Conservation (phyloP, 2,329 filamentous ascomycete genomes). For the Fusarium redolens region DNA sequence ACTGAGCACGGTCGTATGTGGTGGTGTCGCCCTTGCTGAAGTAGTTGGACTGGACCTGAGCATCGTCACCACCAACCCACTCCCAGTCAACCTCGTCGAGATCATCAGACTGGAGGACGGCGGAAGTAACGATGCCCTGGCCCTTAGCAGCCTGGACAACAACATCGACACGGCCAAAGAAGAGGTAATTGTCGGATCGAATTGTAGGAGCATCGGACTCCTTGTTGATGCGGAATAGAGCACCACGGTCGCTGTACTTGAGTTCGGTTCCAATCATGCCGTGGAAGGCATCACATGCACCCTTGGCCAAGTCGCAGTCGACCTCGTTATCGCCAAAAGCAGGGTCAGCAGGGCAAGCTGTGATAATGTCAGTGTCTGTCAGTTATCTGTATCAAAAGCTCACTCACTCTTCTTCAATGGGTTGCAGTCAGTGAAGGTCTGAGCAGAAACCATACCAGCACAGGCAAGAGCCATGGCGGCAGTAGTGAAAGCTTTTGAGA, state of each 20-base stretch:
- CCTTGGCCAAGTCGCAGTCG: slow-evolving; percentile 81
- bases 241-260: slow-evolving; percentile 61
- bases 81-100: slow-evolving; percentile 95
- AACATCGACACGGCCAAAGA: slow-evolving; percentile 91
- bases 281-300: slow-evolving; percentile 68
- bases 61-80: slow-evolving; percentile 82
- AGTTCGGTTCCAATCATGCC: slow-evolving; percentile 60
- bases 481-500: slow-evolving; percentile 59
- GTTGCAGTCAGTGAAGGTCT: slow-evolving; percentile 68
- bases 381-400: no score
- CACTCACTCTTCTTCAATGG: slow-evolving; percentile 61
- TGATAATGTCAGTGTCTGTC: neutral
- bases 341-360: slow-evolving; percentile 77
- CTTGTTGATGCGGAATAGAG: slow-evolving; percentile 74
- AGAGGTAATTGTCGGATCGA: slow-evolving; percentile 86
- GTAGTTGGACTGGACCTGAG: slow-evolving; percentile 88
- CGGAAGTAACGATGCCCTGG: slow-evolving; percentile 86
- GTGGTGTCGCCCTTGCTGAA: slow-evolving; percentile 79
- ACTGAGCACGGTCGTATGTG: slow-evolving; percentile 76
- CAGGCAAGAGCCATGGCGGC: slow-evolving; percentile 62
- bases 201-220: slow-evolving; percentile 78
- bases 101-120: slow-evolving; percentile 89
- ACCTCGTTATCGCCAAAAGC: slow-evolving; percentile 73
- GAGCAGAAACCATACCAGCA: slow-evolving; percentile 61
- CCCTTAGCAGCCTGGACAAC: slow-evolving; percentile 83